Evolutionary conservation across 371 early-diverging fungal species (phyloP).

Genomic region (Apophysomyces ossiformis): DNA sequence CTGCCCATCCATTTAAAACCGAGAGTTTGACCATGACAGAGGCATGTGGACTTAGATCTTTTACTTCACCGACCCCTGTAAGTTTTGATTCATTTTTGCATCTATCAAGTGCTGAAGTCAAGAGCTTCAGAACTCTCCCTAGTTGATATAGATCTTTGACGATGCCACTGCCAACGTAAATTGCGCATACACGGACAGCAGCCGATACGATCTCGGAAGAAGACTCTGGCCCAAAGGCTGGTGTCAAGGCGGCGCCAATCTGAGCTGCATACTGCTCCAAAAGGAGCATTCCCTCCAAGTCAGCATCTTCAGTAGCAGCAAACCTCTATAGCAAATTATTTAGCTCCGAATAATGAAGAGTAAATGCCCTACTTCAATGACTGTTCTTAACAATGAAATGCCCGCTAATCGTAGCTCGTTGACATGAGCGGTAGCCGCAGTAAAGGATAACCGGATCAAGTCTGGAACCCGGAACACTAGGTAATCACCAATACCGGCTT

Average conservation of each 20-base stretch:
- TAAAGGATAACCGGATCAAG: conserved; percentile 85
- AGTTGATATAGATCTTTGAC: conserved; percentile 77
- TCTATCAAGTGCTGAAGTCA: conserved; percentile 73
- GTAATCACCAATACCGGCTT: conserved; percentile 68
- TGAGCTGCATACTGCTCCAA: conserved; percentile 93
- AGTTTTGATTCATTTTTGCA: conserved; percentile 66
- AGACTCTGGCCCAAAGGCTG: conserved; percentile 81
- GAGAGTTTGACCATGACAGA: conserved; percentile 81
- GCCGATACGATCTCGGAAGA: conserved; percentile 78
- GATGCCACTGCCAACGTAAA: conserved; percentile 85
- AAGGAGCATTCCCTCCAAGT: conserved; percentile 77
- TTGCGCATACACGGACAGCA: conserved; percentile 84
- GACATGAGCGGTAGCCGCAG: conserved; percentile 83
- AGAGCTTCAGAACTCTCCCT: conserved; percentile 73
- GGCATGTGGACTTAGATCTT: conserved; percentile 70
- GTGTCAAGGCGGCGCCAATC: conserved; percentile 87
- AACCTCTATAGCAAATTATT: conserved; percentile 49
- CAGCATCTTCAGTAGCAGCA: conserved; percentile 73
- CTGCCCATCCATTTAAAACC: conserved; percentile 84
- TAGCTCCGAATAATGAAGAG: neutral
- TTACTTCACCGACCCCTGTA: conserved; percentile 63
- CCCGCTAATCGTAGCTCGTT: conserved; percentile 83
- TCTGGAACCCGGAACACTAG: conserved; percentile 81
- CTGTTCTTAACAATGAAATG: conserved; percentile 69
- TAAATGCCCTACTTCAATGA: conserved; percentile 59